Percentiles rank a stretch among this genome's conserved stretches.
phyloP scores from a whole-genome alignment of 2,329 filamentous ascomycete genomes.

The Ascochyta koolunga region DNA sequence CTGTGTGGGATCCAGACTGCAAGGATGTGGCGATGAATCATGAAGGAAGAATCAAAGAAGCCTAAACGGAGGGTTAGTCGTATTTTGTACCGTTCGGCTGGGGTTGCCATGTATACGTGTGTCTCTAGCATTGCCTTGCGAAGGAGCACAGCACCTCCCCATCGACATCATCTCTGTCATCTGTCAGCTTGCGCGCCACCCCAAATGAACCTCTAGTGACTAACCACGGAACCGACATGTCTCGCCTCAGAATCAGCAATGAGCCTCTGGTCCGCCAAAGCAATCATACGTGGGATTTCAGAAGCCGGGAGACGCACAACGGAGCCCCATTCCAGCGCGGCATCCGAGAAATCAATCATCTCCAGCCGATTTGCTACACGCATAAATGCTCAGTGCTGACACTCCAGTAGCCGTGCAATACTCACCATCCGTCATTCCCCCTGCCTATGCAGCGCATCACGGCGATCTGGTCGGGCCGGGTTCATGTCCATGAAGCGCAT shows the following conservation, averaged over 20 bases:
- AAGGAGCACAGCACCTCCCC: too few species aligned
- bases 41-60: too few species aligned
- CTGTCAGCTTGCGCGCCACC: too few species aligned
- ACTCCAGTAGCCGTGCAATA: not conserved
- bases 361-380: constrained; percentile 17
- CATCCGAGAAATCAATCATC: constrained; percentile 34
- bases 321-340: constrained; percentile 37
- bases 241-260: constrained; percentile 13
- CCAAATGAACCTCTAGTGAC: too few species aligned
- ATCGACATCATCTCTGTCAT: too few species aligned
- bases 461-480: constrained; percentile 13
- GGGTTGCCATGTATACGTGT: too few species aligned
- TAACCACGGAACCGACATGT: too few species aligned
- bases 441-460: not conserved
- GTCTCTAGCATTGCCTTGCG: too few species aligned
- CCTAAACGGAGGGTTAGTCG: too few species aligned
- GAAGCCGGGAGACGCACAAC: constrained; percentile 26
- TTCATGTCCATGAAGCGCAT: constrained; percentile 31
- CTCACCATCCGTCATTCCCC: constrained; percentile 26
- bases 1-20: too few species aligned
- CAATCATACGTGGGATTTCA: constrained; percentile 27
- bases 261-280: constrained; percentile 22
- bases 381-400: not conserved
- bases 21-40: too few species aligned
- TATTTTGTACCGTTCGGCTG: too few species aligned